Evolutionary conservation across 768 basidiomycete genomes (phyloP).

Genomic region (Leucocoprinus leucothites): DNA sequence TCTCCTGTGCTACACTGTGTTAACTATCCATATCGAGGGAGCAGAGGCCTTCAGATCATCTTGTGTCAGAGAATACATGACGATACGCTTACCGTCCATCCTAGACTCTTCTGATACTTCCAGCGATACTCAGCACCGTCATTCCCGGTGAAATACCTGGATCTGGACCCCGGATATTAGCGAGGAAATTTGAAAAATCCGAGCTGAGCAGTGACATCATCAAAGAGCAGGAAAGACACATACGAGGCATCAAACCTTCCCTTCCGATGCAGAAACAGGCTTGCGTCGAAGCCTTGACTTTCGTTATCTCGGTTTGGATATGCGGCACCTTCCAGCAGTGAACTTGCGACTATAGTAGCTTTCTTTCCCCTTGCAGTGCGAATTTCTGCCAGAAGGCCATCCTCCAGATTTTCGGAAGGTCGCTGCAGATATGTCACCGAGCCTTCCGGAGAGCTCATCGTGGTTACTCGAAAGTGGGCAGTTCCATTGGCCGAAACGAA

Average conservation of each 20-base stretch:
- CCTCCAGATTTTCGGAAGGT: slow-evolving; percentile 31
- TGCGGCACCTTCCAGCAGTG: slow-evolving; percentile 25
- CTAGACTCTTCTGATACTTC: slow-evolving; percentile 37
- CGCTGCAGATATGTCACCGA: slow-evolving; percentile 40
- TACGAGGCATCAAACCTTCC: neutral
- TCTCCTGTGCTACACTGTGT: slow-evolving; percentile 31
- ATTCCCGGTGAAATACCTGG: slow-evolving; percentile 48
- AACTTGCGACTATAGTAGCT: slow-evolving; percentile 41
- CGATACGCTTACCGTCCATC: slow-evolving; percentile 35
- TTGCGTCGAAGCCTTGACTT: neutral
- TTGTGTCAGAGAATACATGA: too few species aligned
- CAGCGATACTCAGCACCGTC: slow-evolving; percentile 49
- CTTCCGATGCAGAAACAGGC: slow-evolving; percentile 13
- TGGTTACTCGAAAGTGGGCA: slow-evolving; percentile 46
- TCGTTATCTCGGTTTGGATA: neutral
- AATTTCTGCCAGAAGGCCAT: slow-evolving; percentile 46
- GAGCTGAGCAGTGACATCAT: slow-evolving; percentile 1
- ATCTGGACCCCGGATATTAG: slow-evolving; percentile 23
- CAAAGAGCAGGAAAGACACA: slow-evolving; percentile 5
- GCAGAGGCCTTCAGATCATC: neutral
- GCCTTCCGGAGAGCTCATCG: slow-evolving; percentile 30
- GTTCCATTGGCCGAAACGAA: slow-evolving; percentile 50
- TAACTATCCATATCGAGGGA: slow-evolving; percentile 28
- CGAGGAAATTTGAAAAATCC: neutral
- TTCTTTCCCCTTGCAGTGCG: slow-evolving; percentile 41